Evolutionary conservation across 1,284 basidiomycete species (phyloP).

Genomic region (Flammula alnicola): DNA sequence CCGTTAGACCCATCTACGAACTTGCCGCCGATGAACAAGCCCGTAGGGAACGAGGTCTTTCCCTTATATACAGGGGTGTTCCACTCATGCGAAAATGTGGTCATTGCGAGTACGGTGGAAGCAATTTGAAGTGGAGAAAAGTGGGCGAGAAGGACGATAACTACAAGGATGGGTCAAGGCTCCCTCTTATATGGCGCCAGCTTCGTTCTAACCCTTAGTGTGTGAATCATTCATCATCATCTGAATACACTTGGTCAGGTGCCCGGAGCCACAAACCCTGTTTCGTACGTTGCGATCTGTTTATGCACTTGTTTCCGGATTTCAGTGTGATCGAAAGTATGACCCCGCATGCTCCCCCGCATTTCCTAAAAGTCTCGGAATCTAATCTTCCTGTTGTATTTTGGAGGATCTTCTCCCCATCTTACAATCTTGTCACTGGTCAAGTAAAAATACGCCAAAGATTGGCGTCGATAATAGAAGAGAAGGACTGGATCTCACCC

Average conservation of each 20-base stretch:
- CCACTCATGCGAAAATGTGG: slow-evolving; percentile 64
- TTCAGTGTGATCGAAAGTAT: too few species aligned
- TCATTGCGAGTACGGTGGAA: slow-evolving; percentile 37
- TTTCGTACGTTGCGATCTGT: neutral
- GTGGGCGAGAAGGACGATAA: neutral
- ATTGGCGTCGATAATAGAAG: too few species aligned
- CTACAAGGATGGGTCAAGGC: neutral
- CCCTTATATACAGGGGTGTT: slow-evolving; percentile 73
- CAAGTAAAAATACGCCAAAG: too few species aligned
- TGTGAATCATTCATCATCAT: slow-evolving; percentile 1
- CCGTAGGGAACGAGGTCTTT: slow-evolving; percentile 68
- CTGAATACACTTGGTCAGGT: neutral
- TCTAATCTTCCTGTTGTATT: too few species aligned
- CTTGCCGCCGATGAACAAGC: slow-evolving; percentile 85
- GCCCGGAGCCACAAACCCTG: neutral
- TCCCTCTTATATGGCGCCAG: slow-evolving; percentile 2
- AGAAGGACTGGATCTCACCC: too few species aligned
- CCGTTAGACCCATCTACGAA: slow-evolving; percentile 73
- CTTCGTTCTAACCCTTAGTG: neutral
- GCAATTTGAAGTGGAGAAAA: neutral
- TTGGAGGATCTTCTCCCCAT: too few species aligned
- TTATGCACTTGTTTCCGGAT: too few species aligned
- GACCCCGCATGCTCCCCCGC: too few species aligned
- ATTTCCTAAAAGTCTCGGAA: too few species aligned
- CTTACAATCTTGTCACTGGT: too few species aligned